A percentile compares a stretch with the other conserved stretches of the same genome.
Conservation (phyloP, 208 protist genomes). For the Tritrichomonas musculus region DNA sequence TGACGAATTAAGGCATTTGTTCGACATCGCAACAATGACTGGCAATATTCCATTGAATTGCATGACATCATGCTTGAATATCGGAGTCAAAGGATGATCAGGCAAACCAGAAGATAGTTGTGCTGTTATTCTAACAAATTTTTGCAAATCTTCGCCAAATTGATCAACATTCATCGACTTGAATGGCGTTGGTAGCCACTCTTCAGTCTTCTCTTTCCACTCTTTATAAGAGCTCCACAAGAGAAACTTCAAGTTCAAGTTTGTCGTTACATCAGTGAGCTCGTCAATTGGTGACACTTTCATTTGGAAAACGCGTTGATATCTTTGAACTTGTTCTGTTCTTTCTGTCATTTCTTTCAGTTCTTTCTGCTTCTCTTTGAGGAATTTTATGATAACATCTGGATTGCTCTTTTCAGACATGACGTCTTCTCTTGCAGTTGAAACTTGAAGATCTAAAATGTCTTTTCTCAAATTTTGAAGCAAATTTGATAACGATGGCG, state of each 20-base stretch:
- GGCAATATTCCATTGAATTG: constrained; percentile 31
- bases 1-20: background rate
- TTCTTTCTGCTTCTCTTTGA: background rate
- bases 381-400: background rate
- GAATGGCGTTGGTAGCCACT: background rate
- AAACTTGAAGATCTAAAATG: background rate
- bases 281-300: constrained; percentile 23
- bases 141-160: background rate
- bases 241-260: background rate
- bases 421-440: background rate
- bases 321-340: background rate
- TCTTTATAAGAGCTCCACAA: background rate
- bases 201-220: background rate
- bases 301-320: background rate
- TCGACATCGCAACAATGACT: constrained; percentile 32
- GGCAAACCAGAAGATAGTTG: background rate
- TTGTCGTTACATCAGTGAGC: background rate
- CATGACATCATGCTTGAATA: constrained; percentile 33
- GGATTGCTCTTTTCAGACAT: background rate
- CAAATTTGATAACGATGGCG: background rate
- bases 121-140: background rate
- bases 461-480: background rate
- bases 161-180: constrained; percentile 9
- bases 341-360: background rate
- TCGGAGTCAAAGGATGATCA: constrained; percentile 33